A percentile compares a stretch with the other conserved stretches of the same genome.
Conservation (phyloP, 2,329 filamentous ascomycete genomes). For the Alternaria sp. region DNA sequence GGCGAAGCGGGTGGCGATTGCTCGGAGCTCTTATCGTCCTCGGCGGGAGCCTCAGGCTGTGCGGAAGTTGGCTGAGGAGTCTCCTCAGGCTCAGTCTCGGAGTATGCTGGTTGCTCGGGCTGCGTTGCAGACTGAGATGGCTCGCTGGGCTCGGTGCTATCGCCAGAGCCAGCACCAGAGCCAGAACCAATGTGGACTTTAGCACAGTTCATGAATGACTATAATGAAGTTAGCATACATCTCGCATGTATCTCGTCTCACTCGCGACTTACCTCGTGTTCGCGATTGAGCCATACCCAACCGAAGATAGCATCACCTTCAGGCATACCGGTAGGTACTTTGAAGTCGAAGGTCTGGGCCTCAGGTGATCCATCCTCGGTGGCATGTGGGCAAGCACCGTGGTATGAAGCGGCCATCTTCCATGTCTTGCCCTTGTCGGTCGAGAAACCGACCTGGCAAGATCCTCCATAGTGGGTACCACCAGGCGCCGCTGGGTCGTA, state of each 20-base stretch:
- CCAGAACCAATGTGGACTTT: slow-evolving; percentile 52
- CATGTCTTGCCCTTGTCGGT: slow-evolving; percentile 55
- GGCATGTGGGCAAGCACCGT: slow-evolving; percentile 58
- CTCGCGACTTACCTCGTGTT: slow-evolving; percentile 46
- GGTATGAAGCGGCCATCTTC: slow-evolving; percentile 55
- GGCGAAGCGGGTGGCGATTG: slow-evolving; percentile 2
- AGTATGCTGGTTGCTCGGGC: slow-evolving; percentile 17
- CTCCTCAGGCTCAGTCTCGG: slow-evolving; percentile 20
- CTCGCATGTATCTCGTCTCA: background rate
- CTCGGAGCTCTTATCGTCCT: slow-evolving; percentile 6
- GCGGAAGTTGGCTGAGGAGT: slow-evolving; percentile 10
- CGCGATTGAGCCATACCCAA: slow-evolving; percentile 60
- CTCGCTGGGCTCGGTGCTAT: slow-evolving; percentile 13
- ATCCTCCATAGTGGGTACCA: slow-evolving; percentile 58
- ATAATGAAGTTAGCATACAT: background rate
- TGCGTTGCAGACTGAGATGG: slow-evolving; percentile 22
- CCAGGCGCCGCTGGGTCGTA: slow-evolving; percentile 36
- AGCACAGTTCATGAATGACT: slow-evolving; percentile 55
- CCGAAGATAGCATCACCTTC: slow-evolving; percentile 55
- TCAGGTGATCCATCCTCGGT: slow-evolving; percentile 48
- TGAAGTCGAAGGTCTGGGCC: slow-evolving; percentile 57
- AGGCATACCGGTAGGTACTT: slow-evolving; percentile 54
- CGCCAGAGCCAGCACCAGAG: slow-evolving; percentile 23
- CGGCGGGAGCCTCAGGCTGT: slow-evolving; percentile 11
- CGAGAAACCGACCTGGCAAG: slow-evolving; percentile 58